phyloP scores from a whole-genome alignment of 495 filamentous ascomycete genomes.

The Aspergillus saccharolyticus region DNA sequence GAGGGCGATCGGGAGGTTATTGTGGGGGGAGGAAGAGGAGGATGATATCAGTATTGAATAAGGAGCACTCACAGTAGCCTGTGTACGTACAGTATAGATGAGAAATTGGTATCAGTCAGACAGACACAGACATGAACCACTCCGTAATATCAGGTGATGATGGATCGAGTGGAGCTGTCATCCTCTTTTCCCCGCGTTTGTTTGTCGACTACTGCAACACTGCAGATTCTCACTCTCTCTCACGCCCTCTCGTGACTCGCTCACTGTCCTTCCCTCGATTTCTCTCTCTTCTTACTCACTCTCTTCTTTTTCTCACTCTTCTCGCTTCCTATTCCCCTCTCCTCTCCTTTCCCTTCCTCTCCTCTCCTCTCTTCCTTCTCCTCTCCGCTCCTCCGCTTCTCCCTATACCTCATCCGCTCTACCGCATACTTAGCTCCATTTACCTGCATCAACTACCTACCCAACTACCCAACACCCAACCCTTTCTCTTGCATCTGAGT shows the following conservation, averaged over 20 bases:
- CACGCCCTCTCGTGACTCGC: neutral
- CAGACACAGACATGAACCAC: too few species aligned
- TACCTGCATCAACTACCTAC: neutral
- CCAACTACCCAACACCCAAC: neutral
- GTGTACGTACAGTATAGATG: too few species aligned
- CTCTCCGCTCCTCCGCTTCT: neutral
- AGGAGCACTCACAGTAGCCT: too few species aligned
- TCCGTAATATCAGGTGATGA: too few species aligned
- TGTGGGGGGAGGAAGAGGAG: too few species aligned
- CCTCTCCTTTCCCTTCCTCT: neutral
- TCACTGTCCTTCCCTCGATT: neutral
- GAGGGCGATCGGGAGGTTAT: neutral
- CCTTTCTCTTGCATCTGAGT: too few species aligned
- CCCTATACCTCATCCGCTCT: neutral
- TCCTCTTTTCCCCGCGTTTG: neutral
- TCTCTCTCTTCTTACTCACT: constrained; percentile 8
- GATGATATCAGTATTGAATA: too few species aligned
- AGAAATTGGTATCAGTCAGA: too few species aligned
- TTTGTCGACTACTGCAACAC: too few species aligned
- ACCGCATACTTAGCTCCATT: neutral
- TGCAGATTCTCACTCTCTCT: too few species aligned
- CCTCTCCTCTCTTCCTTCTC: neutral
- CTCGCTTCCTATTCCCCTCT: constrained; percentile 4
- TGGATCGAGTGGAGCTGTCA: neutral
- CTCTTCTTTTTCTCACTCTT: constrained; percentile 2